These are phyloP conservation scores for Ceratobasidium sp. DNA, from an alignment of 1,284 basidiomycete species.

Conservation along the genomic window DNA sequence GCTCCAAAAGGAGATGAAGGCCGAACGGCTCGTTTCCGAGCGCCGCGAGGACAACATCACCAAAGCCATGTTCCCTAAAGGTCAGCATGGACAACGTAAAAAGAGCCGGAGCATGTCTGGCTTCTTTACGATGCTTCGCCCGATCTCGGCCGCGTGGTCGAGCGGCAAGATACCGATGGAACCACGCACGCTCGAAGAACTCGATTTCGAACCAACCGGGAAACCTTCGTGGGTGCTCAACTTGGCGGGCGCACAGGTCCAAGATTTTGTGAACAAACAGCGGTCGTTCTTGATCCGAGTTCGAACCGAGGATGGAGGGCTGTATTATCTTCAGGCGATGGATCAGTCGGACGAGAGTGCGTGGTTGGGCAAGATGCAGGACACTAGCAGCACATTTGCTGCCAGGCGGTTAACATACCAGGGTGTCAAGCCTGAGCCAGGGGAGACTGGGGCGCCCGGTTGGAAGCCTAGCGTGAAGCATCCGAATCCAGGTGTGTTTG, in stretches of 20 bases:
- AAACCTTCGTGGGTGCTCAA: constrained; percentile 77
- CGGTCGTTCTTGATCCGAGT: constrained; percentile 81
- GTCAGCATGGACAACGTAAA: constrained; percentile 78
- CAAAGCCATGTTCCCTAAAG: constrained; percentile 66
- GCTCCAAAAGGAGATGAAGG: constrained; percentile 72
- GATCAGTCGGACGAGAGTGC: constrained; percentile 70
- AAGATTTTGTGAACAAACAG: constrained; percentile 75
- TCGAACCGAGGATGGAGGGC: constrained; percentile 83
- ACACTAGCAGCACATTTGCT: constrained; percentile 72
- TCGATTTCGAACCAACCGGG: constrained; percentile 71
- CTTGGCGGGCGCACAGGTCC: constrained; percentile 71
- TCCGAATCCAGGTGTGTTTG: constrained; percentile 66
- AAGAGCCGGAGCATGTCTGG: constrained; percentile 71
- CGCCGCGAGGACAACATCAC: constrained; percentile 74
- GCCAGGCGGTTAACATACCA: constrained; percentile 82
- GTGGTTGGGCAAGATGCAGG: constrained; percentile 76
- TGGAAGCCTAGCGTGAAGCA: constrained; percentile 49
- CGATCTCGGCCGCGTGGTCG: constrained; percentile 60
- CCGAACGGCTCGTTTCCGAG: constrained; percentile 72
- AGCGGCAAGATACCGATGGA: constrained; percentile 40
- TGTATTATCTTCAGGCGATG: constrained; percentile 76
- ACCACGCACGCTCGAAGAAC: constrained; percentile 69
- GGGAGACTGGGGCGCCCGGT: constrained; percentile 53
- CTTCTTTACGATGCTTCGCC: constrained; percentile 83
- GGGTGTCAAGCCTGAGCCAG: constrained; percentile 67